Percentiles rank a stretch among this genome's conserved stretches.
Evolutionary conservation across 306 rosid species (phyloP).

Genomic region (Senna tora): DNA sequence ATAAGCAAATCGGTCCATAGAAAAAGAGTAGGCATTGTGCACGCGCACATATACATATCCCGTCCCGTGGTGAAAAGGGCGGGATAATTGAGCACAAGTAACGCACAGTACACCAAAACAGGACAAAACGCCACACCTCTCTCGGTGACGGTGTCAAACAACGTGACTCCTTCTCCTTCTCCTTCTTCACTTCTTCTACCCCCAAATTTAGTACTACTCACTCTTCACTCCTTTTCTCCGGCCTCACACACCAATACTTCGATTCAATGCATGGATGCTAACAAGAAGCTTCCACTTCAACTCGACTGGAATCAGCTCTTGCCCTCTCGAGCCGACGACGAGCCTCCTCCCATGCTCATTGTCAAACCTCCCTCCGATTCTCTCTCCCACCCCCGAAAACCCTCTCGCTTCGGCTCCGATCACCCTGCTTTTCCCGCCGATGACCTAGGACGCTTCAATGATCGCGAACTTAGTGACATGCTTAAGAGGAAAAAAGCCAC

Average conservation of each 20-base stretch:
- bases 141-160: too few relatives aligned
- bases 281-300: background rate
- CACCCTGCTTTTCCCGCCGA: background rate
- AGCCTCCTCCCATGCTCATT: background rate
- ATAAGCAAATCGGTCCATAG: too few relatives aligned
- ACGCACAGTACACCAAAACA: too few relatives aligned
- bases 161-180: background rate
- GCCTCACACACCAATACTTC: background rate
- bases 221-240: slow-evolving; percentile 1
- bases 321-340: background rate
- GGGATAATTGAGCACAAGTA: too few relatives aligned
- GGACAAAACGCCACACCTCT: too few relatives aligned
- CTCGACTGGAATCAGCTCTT: slow-evolving; percentile 12
- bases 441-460: background rate
- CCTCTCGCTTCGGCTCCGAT: background rate
- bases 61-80: too few relatives aligned
- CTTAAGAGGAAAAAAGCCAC: background rate
- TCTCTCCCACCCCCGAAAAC: background rate
- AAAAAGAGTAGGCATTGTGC: too few relatives aligned
- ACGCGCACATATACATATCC: too few relatives aligned
- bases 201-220: background rate
- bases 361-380: slow-evolving; percentile 3
- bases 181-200: background rate
- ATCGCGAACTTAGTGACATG: background rate
- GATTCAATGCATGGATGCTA: background rate